Evolutionary conservation across 2,329 filamentous ascomycete species (phyloP), one percentile per base, ranked within the genome.

Genomic region (Cryphonectria carpinicola): DNA sequence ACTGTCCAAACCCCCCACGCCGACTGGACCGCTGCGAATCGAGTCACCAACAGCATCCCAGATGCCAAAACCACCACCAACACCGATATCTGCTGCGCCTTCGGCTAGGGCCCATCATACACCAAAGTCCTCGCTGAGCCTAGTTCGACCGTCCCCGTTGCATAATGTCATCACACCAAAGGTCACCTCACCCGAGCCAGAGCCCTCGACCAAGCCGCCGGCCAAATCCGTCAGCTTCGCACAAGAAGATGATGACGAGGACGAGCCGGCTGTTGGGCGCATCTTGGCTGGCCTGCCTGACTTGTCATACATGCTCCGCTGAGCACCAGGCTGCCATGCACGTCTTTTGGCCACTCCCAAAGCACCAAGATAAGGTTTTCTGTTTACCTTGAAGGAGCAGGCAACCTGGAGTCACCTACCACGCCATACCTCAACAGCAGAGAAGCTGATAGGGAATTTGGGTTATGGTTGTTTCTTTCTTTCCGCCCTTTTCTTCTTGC

Each of bases 281-380:
- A 76, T 81, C 25, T 58, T 80, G 3, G 65, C 64, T 2, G 72
- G 72, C 13, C 73, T 81, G 1, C 79, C 80, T 0, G 76, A 81
- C 66, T 72, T 81, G 25, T 78, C 79, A 1, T 81, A 81, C 67
- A 81, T 81, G 79, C 68, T 78, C 13, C 73, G 74, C 62, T 80
- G 74, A 72, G 74, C 35, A 14, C 28, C 28, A 22, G n/a, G 28
- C 13, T 28, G n/a, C 39, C 17, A 41, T 39, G 19, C 43, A 61
- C 13, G 7, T n/a, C 25, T 39, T 61, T 6, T 22, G 17, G 43
- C 43, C 43, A 22, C 14, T 49, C 43, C 43, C 43, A 39, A 13
- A 39, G 10, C 10, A 32, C 37, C 11, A 35, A 14, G 28, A 28
- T 35, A 61, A 25, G 3, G 19, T 6, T 37, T 25, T 61, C 32